phyloP scores from a whole-genome alignment of 2,329 filamentous ascomycete species.

The Triangularia setosa region DNA sequence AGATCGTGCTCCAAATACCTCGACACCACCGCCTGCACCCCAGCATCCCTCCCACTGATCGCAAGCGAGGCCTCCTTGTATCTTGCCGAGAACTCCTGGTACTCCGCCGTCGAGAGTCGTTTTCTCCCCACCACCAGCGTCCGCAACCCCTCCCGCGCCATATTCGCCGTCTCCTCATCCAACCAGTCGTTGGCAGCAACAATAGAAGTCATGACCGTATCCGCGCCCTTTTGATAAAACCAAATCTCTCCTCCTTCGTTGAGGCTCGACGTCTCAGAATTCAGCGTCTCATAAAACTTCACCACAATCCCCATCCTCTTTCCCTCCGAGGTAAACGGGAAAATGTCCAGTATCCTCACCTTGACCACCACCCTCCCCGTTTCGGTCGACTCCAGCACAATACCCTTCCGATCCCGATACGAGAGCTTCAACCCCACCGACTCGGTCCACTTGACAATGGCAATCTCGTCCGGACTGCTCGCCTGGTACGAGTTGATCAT shows the following conservation, averaged over 20 bases:
- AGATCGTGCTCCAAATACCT: slow-evolving; percentile 82
- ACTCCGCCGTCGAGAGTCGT: slow-evolving; percentile 72
- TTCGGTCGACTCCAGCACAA: slow-evolving; percentile 74
- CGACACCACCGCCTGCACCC: slow-evolving; percentile 75
- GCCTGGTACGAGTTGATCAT: slow-evolving; percentile 86
- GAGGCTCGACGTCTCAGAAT: slow-evolving; percentile 44
- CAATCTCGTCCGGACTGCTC: slow-evolving; percentile 95
- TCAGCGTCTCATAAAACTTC: slow-evolving; percentile 65
- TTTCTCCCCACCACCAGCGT: slow-evolving; percentile 95
- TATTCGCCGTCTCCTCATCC: slow-evolving; percentile 98
- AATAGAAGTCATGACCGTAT: slow-evolving; percentile 96
- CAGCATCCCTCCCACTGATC: slow-evolving; percentile 73
- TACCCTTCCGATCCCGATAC: slow-evolving; percentile 81
- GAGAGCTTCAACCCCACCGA: slow-evolving; percentile 80
- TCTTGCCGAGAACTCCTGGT: slow-evolving; percentile 70
- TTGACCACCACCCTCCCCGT: slow-evolving; percentile 72
- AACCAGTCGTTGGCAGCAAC: slow-evolving; percentile 97
- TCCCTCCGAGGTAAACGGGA: slow-evolving; percentile 95
- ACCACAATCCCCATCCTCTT: slow-evolving; percentile 98
- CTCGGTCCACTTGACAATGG: slow-evolving; percentile 94
- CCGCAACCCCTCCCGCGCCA: slow-evolving; percentile 92
- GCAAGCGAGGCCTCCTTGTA: slow-evolving; percentile 78
- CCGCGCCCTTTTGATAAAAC: slow-evolving; percentile 98
- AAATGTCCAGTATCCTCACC: slow-evolving; percentile 87
- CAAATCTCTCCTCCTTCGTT: slow-evolving; percentile 77